Evolutionary conservation across 2,329 filamentous ascomycete genomes (phyloP).

Genomic region (Ophiostoma sp.): DNA sequence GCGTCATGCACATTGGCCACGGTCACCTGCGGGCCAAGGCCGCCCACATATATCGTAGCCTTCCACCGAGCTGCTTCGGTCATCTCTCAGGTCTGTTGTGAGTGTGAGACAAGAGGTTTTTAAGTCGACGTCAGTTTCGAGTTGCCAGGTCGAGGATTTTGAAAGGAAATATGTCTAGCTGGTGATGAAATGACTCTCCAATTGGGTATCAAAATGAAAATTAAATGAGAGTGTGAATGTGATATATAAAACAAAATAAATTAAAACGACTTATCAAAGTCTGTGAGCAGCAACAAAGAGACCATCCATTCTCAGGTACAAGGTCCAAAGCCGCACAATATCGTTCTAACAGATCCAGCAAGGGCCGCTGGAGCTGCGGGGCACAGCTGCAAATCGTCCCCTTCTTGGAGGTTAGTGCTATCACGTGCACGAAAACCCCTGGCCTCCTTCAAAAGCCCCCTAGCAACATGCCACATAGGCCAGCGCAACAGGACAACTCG

Average conservation of each 20-base stretch:
- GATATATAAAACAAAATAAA: neutral
- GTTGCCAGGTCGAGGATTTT: neutral
- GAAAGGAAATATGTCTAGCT: neutral
- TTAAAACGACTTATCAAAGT: neutral
- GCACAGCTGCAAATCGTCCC: slow-evolving; percentile 10
- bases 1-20: slow-evolving; percentile 77
- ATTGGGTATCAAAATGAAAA: neutral
- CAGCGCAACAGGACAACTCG: slow-evolving; percentile 26
- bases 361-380: neutral
- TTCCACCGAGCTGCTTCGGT: slow-evolving; percentile 82
- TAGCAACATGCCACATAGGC: slow-evolving; percentile 23
- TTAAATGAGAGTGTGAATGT: neutral
- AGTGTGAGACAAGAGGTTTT: neutral
- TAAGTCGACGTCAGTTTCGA: slow-evolving; percentile 27
- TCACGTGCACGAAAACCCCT: slow-evolving; percentile 23
- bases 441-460: neutral
- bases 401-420: slow-evolving; percentile 1
- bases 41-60: slow-evolving; percentile 88
- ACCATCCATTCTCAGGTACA: neutral
- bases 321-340: neutral
- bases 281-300: neutral
- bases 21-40: slow-evolving; percentile 77
- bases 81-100: slow-evolving; percentile 53
- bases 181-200: neutral
- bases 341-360: neutral